phyloP scores from a whole-genome alignment of 2,329 filamentous ascomycete genomes.

The Ophiostoma triangulosporum region DNA sequence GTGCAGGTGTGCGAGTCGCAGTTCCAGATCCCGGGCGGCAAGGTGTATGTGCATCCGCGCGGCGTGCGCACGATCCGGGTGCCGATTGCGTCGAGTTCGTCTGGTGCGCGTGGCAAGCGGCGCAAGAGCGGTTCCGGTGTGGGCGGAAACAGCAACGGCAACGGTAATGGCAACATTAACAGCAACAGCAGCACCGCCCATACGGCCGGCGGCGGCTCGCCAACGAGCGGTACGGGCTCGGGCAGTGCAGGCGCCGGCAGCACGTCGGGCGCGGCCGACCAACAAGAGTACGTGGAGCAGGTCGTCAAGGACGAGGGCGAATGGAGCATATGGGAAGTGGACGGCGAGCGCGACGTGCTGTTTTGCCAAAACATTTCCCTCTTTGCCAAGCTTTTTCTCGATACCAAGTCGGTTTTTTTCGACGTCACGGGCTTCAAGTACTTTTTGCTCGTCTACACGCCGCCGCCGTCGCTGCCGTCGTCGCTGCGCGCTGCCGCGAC shows the following conservation, averaged over 20 bases:
- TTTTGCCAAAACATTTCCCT: constrained; percentile 93
- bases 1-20: constrained; percentile 41
- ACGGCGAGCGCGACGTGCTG: constrained; percentile 73
- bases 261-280: constrained; percentile 6
- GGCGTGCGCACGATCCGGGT: constrained; percentile 28
- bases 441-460: constrained; percentile 73
- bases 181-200: constrained; percentile 15
- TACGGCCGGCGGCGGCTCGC: constrained; percentile 1
- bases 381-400: constrained; percentile 93
- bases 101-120: not conserved
- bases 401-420: constrained; percentile 97
- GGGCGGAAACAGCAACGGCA: not conserved
- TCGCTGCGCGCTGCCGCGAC: constrained; percentile 1
- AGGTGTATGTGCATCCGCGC: constrained; percentile 55
- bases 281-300: constrained; percentile 25
- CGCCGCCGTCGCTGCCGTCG: constrained; percentile 21
- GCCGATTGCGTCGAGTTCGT: constrained; percentile 16
- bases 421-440: constrained; percentile 91
- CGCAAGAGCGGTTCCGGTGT: not conserved
- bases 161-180: constrained; percentile 23
- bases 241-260: not conserved
- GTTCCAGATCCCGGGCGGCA: constrained; percentile 46
- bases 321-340: constrained; percentile 84
- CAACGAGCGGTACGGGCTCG: not conserved
- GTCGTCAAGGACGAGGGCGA: constrained; percentile 48